Conservation (phyloP, 1,139 yeast species). For the Candida tropicalis region DNA sequence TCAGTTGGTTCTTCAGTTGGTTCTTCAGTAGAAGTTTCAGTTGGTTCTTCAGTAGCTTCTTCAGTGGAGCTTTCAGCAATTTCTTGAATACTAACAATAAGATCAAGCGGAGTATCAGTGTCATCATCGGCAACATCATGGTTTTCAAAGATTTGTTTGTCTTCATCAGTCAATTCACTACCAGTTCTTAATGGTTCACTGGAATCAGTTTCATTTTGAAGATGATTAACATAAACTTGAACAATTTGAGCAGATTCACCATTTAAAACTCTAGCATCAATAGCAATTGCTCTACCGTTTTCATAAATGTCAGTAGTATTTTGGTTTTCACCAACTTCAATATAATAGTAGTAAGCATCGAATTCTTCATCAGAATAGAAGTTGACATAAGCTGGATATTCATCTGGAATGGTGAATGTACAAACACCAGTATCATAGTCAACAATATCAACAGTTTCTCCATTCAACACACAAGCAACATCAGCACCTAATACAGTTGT, state of each 20-base stretch:
- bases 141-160: neutral
- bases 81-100: conserved; percentile 11
- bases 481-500: conserved; percentile 13
- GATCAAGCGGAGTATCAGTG: neutral
- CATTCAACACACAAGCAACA: conserved; percentile 41
- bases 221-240: conserved; percentile 30
- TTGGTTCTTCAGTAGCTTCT: conserved; percentile 9
- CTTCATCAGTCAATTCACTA: neutral
- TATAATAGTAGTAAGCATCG: conserved; percentile 40
- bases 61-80: conserved; percentile 9
- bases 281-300: conserved; percentile 34
- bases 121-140: neutral
- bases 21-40: conserved; percentile 11
- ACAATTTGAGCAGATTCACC: conserved; percentile 25
- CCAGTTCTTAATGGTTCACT: neutral
- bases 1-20: conserved; percentile 3
- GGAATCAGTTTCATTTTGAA: conserved; percentile 18
- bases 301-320: conserved; percentile 37
- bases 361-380: conserved; percentile 34
- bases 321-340: conserved; percentile 22
- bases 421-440: conserved; percentile 45
- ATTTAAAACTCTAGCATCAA: conserved; percentile 35
- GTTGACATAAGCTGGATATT: conserved; percentile 28
- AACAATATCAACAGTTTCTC: conserved; percentile 32
- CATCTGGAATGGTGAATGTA: conserved; percentile 36